phyloP scores from a whole-genome alignment of 179 eudicot genomes.

The Carnegiea gigantea region DNA sequence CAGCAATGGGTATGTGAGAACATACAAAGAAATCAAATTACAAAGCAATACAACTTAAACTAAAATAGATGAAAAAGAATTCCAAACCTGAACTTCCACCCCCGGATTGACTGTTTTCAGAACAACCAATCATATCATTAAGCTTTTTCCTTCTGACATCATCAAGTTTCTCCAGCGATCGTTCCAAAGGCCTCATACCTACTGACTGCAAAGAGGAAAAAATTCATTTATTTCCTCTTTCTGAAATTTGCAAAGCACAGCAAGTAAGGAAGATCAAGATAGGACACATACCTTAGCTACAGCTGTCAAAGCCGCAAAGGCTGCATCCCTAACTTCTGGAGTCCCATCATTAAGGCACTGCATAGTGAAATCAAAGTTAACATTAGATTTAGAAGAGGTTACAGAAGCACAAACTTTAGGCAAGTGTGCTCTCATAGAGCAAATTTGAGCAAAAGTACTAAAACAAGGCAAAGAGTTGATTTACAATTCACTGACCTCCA shows the following conservation, averaged over 20 bases:
- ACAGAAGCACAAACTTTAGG: not conserved
- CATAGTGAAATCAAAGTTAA: not conserved
- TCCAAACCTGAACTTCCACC: conserved; percentile 63
- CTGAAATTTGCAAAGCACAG: not conserved
- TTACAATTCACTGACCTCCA: conserved; percentile 77
- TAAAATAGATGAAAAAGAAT: conserved; percentile 3
- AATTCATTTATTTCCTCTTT: not conserved
- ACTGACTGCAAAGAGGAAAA: conserved; percentile 55
- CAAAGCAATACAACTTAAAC: not conserved
- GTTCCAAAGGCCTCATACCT: conserved; percentile 98
- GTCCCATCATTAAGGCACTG: conserved; percentile 99
- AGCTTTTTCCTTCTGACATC: conserved; percentile 94
- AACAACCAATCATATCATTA: conserved; percentile 90
- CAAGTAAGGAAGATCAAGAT: conserved; percentile 1
- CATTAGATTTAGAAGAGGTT: not conserved
- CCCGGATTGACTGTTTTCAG: conserved; percentile 49
- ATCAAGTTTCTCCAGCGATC: conserved; percentile 93
- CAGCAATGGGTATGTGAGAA: conserved; percentile 19
- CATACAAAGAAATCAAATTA: not conserved
- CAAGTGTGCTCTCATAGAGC: not conserved
- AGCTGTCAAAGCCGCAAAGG: conserved; percentile 93
- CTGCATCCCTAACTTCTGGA: conserved; percentile 98
- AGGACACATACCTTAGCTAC: conserved; percentile 68
- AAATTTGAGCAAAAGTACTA: not conserved
- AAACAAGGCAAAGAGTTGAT: not conserved